phyloP scores from a whole-genome alignment of 257 asterid species.

The Nicotiana undulata region DNA sequence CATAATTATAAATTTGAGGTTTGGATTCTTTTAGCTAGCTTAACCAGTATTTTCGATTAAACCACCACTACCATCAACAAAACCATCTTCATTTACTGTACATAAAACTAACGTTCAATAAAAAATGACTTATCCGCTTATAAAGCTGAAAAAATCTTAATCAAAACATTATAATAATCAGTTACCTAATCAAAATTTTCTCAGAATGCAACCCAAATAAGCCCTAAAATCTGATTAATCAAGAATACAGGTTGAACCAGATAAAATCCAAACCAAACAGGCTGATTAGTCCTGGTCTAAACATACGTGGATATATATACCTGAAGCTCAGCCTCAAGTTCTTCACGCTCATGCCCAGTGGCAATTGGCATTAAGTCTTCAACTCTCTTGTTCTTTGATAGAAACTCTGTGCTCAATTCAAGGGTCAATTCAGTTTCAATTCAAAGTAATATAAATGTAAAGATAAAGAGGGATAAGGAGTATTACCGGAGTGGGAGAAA shows the following conservation, averaged over 20 bases:
- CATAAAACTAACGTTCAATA: background rate
- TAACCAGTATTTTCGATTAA: background rate
- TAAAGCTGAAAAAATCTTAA: background rate
- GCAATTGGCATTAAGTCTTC: conserved; percentile 56
- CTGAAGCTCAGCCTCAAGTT: conserved; percentile 31
- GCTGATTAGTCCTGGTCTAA: background rate
- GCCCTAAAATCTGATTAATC: no score
- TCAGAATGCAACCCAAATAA: background rate
- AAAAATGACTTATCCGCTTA: background rate
- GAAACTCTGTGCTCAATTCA: background rate
- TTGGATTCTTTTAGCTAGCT: background rate
- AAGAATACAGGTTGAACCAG: no score
- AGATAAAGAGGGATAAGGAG: background rate
- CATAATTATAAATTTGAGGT: background rate
- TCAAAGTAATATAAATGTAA: background rate
- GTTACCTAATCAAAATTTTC: background rate
- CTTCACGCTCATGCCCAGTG: conserved; percentile 66
- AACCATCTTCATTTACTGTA: background rate
- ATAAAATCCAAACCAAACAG: background rate
- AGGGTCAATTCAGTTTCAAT: background rate
- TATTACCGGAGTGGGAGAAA: background rate
- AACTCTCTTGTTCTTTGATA: conserved; percentile 14
- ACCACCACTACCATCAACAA: background rate
- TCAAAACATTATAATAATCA: no score
- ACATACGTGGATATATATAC: conserved; percentile 25